A percentile compares a stretch with the other conserved stretches of the same genome.
These are phyloP conservation scores for Graphium sp. DNA, from an alignment of 2,329 filamentous ascomycete species.

Conservation along the genomic window DNA sequence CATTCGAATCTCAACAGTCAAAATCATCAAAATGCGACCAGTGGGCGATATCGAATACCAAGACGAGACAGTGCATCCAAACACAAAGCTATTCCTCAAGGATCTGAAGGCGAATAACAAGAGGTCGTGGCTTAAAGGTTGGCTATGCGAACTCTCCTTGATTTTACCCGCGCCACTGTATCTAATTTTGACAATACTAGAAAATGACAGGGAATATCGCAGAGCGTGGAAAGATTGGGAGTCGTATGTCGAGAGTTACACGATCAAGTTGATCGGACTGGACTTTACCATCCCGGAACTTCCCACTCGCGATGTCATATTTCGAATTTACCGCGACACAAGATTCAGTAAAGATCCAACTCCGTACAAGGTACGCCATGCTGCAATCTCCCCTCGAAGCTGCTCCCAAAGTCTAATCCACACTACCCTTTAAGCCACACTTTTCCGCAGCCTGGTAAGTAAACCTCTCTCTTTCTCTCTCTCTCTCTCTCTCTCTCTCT, in stretches of 20 bases:
- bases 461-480: no score
- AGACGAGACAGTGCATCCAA: conserved; percentile 34
- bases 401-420: conserved; percentile 9
- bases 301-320: conserved; percentile 71
- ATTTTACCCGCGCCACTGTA: no score
- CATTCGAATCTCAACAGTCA: conserved; percentile 3
- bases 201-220: conserved; percentile 65
- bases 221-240: conserved; percentile 68
- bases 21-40: conserved; percentile 14
- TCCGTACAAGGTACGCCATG: conserved; percentile 61
- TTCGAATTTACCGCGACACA: conserved; percentile 75
- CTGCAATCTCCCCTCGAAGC: background rate
- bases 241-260: conserved; percentile 57
- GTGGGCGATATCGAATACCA: conserved; percentile 27
- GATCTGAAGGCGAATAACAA: conserved; percentile 44
- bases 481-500: no score
- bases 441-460: conserved; percentile 64
- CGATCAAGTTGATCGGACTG: conserved; percentile 49
- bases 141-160: conserved; percentile 7
- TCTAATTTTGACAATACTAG: no score
- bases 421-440: no score
- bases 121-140: conserved; percentile 41
- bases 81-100: conserved; percentile 38
- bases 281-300: conserved; percentile 78
- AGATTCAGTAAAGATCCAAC: conserved; percentile 73